phyloP scores from a whole-genome alignment of 2,329 filamentous ascomycete species.

The Trichoderma polysporum region DNA sequence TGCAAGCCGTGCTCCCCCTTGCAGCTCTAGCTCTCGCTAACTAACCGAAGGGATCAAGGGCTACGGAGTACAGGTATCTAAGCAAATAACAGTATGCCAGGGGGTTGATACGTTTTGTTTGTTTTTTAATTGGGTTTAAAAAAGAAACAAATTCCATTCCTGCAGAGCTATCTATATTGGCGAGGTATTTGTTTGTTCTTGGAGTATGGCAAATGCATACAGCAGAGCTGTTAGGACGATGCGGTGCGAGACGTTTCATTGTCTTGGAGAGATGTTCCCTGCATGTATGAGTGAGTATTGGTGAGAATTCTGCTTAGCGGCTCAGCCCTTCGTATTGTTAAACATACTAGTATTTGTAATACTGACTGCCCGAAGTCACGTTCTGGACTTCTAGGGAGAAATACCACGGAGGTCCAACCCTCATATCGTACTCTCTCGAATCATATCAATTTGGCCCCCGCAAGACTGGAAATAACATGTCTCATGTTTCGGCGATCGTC shows the following conservation, averaged over 20 bases:
- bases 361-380: background rate
- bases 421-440: background rate
- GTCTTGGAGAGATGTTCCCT: background rate
- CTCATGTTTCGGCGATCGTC: background rate
- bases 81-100: background rate
- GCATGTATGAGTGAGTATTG: background rate
- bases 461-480: slow-evolving; percentile 4
- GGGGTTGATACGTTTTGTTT: background rate
- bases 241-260: background rate
- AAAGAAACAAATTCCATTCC: background rate
- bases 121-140: background rate
- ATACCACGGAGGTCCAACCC: background rate
- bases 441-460: background rate
- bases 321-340: background rate
- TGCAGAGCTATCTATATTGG: too few relatives aligned
- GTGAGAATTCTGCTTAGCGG: background rate
- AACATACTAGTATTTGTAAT: slow-evolving; percentile 2
- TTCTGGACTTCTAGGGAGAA: background rate
- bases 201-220: background rate
- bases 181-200: background rate
- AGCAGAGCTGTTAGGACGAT: background rate
- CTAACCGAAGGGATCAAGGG: background rate
- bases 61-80: background rate
- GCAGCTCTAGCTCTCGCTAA: background rate
- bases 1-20: background rate